phyloP scores from a whole-genome alignment of 768 basidiomycete species.

The Boletales sp. region DNA sequence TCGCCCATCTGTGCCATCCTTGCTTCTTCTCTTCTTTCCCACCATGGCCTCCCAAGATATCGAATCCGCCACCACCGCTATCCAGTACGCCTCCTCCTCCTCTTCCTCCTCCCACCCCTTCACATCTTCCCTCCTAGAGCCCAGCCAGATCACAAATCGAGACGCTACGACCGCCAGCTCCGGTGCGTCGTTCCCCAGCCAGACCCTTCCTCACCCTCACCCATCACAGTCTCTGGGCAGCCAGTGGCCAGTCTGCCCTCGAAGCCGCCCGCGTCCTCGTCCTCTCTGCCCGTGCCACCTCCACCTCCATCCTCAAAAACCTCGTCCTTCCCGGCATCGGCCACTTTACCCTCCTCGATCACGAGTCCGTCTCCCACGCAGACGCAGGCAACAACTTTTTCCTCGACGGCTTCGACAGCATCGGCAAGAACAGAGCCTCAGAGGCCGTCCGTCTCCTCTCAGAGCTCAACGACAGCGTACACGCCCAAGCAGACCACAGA shows the following conservation, averaged over 20 bases:
- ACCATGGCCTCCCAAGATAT: conserved; percentile 42
- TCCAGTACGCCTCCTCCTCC: conserved; percentile 28
- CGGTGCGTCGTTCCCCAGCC: conserved; percentile 45
- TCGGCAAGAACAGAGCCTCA: conserved; percentile 80
- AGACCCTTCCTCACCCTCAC: background rate
- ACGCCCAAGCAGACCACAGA: conserved; percentile 59
- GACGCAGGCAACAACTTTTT: conserved; percentile 99
- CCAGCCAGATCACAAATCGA: conserved; percentile 81
- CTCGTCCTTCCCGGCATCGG: conserved; percentile 95
- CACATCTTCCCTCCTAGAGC: conserved; percentile 33
- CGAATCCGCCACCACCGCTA: conserved; percentile 41
- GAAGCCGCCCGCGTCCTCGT: conserved; percentile 82
- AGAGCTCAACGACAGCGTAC: conserved; percentile 88
- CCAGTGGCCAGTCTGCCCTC: conserved; percentile 84
- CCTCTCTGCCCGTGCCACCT: conserved; percentile 76
- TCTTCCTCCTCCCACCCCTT: background rate
- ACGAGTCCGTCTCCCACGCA: conserved; percentile 51
- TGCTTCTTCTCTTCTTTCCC: conserved; percentile 23
- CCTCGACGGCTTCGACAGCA: conserved; percentile 67
- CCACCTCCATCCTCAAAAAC: conserved; percentile 91
- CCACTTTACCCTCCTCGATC: conserved; percentile 90
- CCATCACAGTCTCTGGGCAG: conserved; percentile 77
- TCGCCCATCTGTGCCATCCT: conserved; percentile 69
- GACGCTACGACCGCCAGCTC: conserved; percentile 93
- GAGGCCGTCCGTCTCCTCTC: conserved; percentile 73